A percentile compares a stretch with the other conserved stretches of the same genome.
Evolutionary conservation across 2,329 filamentous ascomycete genomes (phyloP).

Genomic region (Fusarium devonianum): DNA sequence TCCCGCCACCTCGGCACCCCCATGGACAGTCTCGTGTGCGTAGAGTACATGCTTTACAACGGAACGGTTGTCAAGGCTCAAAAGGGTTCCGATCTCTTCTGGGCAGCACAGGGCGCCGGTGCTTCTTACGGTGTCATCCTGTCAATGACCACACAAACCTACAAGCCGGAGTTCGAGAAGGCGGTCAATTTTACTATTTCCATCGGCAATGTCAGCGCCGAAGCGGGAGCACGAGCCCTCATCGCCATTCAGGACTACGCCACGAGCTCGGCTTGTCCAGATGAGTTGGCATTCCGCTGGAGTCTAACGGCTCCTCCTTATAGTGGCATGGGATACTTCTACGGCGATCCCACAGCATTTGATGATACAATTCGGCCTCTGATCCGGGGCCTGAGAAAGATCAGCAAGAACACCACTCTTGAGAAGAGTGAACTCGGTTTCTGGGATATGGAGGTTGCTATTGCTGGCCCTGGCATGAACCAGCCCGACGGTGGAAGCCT

Average conservation of each 20-base stretch:
- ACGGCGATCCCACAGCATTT: conserved; percentile 34
- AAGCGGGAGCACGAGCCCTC: conserved; percentile 28
- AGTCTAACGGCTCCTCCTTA: conserved; percentile 23
- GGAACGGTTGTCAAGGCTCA: conserved; percentile 35
- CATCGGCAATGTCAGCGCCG: conserved; percentile 18
- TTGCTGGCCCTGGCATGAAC: conserved; percentile 35
- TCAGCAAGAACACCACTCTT: conserved; percentile 14
- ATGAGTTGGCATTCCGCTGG: conserved; percentile 37
- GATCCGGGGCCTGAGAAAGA: conserved; percentile 15
- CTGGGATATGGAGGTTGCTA: conserved; percentile 34
- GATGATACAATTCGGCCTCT: conserved; percentile 27
- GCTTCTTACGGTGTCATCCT: conserved; percentile 37
- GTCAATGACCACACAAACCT: conserved; percentile 35
- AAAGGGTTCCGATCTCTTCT: conserved; percentile 34
- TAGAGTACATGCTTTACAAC: conserved; percentile 39
- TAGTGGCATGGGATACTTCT: conserved; percentile 36
- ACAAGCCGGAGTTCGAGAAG: conserved; percentile 30
- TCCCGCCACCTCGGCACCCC: conserved; percentile 30
- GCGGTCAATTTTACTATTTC: conserved; percentile 36
- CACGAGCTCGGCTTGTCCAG: conserved; percentile 20
- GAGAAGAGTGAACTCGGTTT: conserved; percentile 32
- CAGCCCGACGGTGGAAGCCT: conserved; percentile 27
- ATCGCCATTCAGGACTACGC: conserved; percentile 37
- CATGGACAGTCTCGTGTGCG: conserved; percentile 34
- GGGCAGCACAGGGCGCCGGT: conserved; percentile 36